Base-by-base conservation (phyloP, 2,329 filamentous ascomycete genomes). In the Chaetomium sp. region DNA sequence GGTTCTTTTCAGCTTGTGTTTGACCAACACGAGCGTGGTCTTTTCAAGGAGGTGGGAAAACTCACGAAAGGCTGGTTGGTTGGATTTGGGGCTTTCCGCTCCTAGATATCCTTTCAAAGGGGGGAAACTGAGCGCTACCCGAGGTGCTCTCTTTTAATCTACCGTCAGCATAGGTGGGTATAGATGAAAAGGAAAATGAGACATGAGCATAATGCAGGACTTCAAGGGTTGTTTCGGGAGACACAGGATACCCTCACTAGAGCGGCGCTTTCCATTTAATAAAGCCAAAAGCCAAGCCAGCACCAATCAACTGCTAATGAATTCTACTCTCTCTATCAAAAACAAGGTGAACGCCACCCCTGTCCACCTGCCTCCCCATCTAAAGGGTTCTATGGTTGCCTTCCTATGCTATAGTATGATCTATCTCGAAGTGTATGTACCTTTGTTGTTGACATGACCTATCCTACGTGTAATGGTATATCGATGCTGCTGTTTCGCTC, bases 21-120 rank as follows among this genome's bases (percentile, higher is more conserved):
- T 32, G 32, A 40, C 47, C 44, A 45, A 58, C 53, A 55, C 40
- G 45, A 53, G 40, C 40, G 27, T 49, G 53, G 19, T 27, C 19
- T 3, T 37, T 49, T 47, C 53, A 32, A 5, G 40, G 47, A 32
- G 9, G n/a, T 35, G 5, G 11, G 12, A 14, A 27, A 6, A 6
- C 42, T 19, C 12, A 8, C n/a, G 7, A 8, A 8, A 42, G 33
- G n/a, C 9, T 1, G 12, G 33, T 10, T n/a, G 41, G 7, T 19
- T 7, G 41, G 27, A 11, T 19, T 34, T 12, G 5, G 11, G n/a
- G n/a, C 38, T 27, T 48, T 49, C 11, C 14, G 12, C 41, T 35
- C 49, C 6, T 33, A n/a, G 9, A 37, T 9, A 4, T 10, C 49
- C 44, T 45, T 37, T 35, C 14, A 51, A 12, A 10, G 11, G 6